Evolutionary conservation across 169 alveolate species (phyloP), one percentile per base, ranked within the genome.

Genomic region (Plasmodium yoelii): DNA sequence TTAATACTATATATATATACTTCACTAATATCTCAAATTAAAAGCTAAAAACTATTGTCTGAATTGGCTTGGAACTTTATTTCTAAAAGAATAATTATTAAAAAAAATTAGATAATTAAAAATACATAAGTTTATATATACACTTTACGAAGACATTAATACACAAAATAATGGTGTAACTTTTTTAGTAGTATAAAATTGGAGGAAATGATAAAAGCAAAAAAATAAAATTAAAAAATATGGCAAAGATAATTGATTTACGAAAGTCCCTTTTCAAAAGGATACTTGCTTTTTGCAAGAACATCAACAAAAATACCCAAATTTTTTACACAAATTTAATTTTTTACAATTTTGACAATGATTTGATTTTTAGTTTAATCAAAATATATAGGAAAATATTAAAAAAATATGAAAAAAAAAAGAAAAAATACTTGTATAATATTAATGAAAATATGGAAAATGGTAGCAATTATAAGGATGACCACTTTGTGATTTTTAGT

Each of bases 311-410:
- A 39, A 67, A 82, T 67, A 4, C 49, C 6, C 22, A 59, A 47
- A 34, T 46, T n/a, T 82, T 82, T 71, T 69, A 51, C 72, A 82
- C 60, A 8, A 82, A 82, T 53, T 56, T 82, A 51, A 26, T 82
- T 24, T 60, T 69, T 24, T 46, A 49, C 84, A 70, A 56, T 47
- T 82, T 82, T 46, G 73, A 82, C 34, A 73, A 72, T 28, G 90
- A 82, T 61, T 56, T 82, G 65, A 82, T 82, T 53, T 51, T 10
- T 28, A 56, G 24, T 24, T 49, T 82, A 39, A 46, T 82, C 42
- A 55, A 68, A 51, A 61, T 49, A 18, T 61, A 44, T 44, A 82
- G 18, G 26, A 55, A 51, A 19, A 44, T 82, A 67, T 61, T 82
- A 61, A 82, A 69, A 42, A 65, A 56, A 57, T 57, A 57, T 55